A percentile compares a stretch with the other conserved stretches of the same genome.
phyloP scores from a whole-genome alignment of 371 early-diverging fungal genomes.

The Syncephalastrum contaminatum region DNA sequence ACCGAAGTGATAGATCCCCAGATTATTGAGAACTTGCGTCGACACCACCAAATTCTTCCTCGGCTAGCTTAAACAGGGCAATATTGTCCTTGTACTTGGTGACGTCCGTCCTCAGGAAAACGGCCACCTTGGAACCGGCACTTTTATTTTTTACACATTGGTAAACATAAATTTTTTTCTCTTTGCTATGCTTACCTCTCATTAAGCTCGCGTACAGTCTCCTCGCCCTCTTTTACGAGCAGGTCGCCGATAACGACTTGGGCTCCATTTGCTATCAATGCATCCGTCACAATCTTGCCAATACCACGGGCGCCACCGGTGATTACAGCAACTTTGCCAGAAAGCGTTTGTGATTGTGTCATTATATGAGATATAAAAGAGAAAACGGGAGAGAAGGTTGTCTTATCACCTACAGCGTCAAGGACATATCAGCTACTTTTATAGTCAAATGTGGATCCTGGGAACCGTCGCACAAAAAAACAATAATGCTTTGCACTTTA shows the following conservation, averaged over 20 bases:
- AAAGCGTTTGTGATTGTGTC: too few relatives aligned
- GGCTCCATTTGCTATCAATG: conserved; percentile 49
- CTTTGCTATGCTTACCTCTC: conserved; percentile 15
- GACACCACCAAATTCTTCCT: conserved; percentile 51
- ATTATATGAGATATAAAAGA: too few relatives aligned
- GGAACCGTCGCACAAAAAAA: too few relatives aligned
- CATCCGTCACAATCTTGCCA: conserved; percentile 54
- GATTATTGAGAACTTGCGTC: conserved; percentile 44
- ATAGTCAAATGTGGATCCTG: too few relatives aligned
- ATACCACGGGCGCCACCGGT: conserved; percentile 64
- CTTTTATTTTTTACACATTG: neutral
- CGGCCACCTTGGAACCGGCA: conserved; percentile 22
- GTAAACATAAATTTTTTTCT: neutral
- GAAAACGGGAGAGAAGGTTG: too few relatives aligned
- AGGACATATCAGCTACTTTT: too few relatives aligned
- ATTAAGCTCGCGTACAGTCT: conserved; percentile 35
- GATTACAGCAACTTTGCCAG: conserved; percentile 58
- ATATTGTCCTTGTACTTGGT: conserved; percentile 39
- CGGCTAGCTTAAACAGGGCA: conserved; percentile 42
- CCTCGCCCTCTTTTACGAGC: conserved; percentile 38
- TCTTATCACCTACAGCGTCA: too few relatives aligned
- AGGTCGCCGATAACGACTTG: conserved; percentile 64
- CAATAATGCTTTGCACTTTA: too few relatives aligned
- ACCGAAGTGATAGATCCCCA: too few relatives aligned
- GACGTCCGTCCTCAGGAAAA: conserved; percentile 59